phyloP scores from a whole-genome alignment of 164 flowering plant species.

The Taxillus chinensis region DNA sequence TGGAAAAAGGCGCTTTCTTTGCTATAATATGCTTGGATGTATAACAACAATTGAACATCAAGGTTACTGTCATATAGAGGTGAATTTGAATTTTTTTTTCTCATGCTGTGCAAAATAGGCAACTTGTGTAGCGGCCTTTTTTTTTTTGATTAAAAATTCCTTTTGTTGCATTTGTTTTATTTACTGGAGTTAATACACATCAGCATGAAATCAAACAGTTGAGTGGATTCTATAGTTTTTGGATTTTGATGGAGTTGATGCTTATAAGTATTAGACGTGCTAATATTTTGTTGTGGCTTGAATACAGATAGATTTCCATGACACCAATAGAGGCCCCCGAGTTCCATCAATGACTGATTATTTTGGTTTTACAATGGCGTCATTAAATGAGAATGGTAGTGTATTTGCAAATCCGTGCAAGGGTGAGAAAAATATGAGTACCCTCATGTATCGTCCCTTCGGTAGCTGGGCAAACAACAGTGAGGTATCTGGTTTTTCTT shows the following conservation, averaged over 20 bases:
- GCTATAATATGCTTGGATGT: constrained; percentile 93
- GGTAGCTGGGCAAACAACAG: constrained; percentile 95
- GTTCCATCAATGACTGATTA: constrained; percentile 95
- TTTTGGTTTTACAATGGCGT: constrained; percentile 96
- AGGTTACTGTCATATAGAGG: constrained; percentile 91
- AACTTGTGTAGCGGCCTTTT: too few species aligned
- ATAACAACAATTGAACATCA: constrained; percentile 77
- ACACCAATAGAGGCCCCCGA: constrained; percentile 85
- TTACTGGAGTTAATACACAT: too few species aligned
- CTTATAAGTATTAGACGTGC: neutral
- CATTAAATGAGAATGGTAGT: constrained; percentile 84
- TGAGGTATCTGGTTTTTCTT: constrained; percentile 48
- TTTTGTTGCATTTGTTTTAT: too few species aligned
- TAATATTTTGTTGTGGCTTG: constrained; percentile 1
- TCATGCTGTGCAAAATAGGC: too few species aligned
- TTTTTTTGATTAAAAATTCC: too few species aligned
- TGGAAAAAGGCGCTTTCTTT: constrained; percentile 73
- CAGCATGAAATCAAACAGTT: too few species aligned
- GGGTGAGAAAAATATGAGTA: constrained; percentile 88
- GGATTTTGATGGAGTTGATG: too few species aligned
- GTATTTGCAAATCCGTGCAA: constrained; percentile 88
- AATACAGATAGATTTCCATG: constrained; percentile 92
- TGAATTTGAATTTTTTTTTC: constrained; percentile 8
- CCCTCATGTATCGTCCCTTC: constrained; percentile 97
- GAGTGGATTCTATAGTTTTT: too few species aligned